Evolutionary conservation across 2,329 filamentous ascomycete genomes (phyloP).

Genomic region (Amauroascus niger): DNA sequence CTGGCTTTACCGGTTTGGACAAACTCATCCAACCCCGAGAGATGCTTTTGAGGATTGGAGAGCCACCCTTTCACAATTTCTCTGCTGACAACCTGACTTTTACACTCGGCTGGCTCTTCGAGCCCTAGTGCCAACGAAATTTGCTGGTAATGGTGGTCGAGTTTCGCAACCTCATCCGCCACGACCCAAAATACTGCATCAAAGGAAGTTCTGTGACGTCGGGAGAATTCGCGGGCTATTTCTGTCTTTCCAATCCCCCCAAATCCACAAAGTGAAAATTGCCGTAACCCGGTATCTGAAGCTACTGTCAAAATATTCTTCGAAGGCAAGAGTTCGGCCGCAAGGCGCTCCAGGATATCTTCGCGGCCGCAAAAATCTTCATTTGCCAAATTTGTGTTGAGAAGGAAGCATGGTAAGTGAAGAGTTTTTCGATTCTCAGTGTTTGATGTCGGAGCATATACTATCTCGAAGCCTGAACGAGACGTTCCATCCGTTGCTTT

Average conservation of each 20-base stretch:
- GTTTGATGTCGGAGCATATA: too few species aligned
- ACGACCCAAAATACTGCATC: conserved; percentile 28
- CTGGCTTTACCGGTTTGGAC: conserved; percentile 2
- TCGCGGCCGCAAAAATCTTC: too few species aligned
- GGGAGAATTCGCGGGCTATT: conserved; percentile 24
- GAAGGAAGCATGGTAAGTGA: too few species aligned
- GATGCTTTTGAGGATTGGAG: conserved; percentile 15
- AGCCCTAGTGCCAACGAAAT: conserved; percentile 23
- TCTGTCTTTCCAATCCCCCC: conserved; percentile 24
- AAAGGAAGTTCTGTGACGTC: conserved; percentile 19
- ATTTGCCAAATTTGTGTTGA: too few species aligned
- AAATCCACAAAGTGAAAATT: conserved; percentile 22
- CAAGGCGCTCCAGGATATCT: too few species aligned
- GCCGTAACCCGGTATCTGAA: conserved; percentile 14
- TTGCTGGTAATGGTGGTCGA: conserved; percentile 21
- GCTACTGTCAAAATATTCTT: too few species aligned
- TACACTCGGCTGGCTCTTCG: conserved; percentile 20
- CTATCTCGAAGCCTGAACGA: too few species aligned
- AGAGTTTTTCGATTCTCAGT: too few species aligned
- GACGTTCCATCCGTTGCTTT: too few species aligned
- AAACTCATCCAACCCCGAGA: conserved; percentile 8
- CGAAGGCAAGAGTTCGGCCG: too few species aligned
- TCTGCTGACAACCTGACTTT: conserved; percentile 19
- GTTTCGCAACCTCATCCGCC: conserved; percentile 23
- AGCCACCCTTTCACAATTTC: conserved; percentile 24